phyloP scores from a whole-genome alignment of 208 protist genomes.

The Crithidia sp. region DNA sequence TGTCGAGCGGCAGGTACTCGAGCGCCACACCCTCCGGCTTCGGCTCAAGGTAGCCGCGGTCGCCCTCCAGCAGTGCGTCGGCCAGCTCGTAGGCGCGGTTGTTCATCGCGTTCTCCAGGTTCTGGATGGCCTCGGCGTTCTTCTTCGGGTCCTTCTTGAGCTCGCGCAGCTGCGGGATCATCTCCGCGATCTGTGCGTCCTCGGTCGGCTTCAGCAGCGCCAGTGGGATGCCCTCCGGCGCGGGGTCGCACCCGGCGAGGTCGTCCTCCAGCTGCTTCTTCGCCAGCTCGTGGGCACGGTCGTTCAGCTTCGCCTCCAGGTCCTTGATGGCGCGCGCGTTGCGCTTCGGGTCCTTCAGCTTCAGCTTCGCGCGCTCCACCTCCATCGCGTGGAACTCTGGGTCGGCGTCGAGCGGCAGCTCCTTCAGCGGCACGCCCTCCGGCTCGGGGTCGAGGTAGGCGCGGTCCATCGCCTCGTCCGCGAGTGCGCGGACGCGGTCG shows the following conservation, averaged over 20 bases:
- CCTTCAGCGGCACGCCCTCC: conserved; percentile 62
- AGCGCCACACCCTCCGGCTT: conserved; percentile 68
- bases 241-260: conserved; percentile 55
- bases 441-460: conserved; percentile 76
- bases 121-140: conserved; percentile 39
- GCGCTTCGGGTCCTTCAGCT: conserved; percentile 64
- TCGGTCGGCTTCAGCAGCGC: conserved; percentile 56
- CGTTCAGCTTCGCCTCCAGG: conserved; percentile 75
- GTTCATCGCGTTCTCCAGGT: conserved; percentile 80
- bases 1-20: conserved; percentile 64
- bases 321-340: conserved; percentile 48
- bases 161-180: conserved; percentile 73
- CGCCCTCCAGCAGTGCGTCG: conserved; percentile 58
- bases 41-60: conserved; percentile 76
- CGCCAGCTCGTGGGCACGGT: conserved; percentile 76
- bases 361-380: conserved; percentile 72
- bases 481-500: conserved; percentile 56
- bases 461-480: conserved; percentile 46
- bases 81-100: conserved; percentile 79
- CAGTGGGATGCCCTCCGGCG: conserved; percentile 75
- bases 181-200: conserved; percentile 51
- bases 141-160: conserved; percentile 54
- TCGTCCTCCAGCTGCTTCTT: conserved; percentile 61
- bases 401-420: conserved; percentile 60
- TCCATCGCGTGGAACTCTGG: conserved; percentile 62